phyloP scores from a whole-genome alignment of 176 grass and related monocot genomes.

The Phoenix roebelenii region DNA sequence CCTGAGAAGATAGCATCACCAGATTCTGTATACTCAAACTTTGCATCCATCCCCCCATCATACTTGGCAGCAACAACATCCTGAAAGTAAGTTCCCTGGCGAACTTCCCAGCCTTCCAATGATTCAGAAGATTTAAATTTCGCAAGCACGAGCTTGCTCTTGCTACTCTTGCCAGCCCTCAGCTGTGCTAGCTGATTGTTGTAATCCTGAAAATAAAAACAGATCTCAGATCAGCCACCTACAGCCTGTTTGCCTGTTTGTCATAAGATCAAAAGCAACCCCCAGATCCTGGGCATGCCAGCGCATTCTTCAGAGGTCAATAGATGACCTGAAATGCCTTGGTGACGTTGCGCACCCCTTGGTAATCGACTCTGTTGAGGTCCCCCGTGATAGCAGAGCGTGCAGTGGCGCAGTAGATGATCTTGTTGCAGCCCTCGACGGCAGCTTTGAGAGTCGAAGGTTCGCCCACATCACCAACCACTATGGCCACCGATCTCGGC shows the following conservation, averaged over 20 bases:
- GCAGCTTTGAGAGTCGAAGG: slow-evolving; percentile 50
- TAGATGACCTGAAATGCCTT: slow-evolving; percentile 83
- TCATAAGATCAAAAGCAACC: too few species aligned
- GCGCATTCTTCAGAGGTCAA: background rate
- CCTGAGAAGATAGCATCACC: slow-evolving; percentile 67
- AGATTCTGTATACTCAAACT: slow-evolving; percentile 64
- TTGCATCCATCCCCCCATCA: slow-evolving; percentile 75
- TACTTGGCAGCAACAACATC: slow-evolving; percentile 52
- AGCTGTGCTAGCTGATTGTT: slow-evolving; percentile 84
- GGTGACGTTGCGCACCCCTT: slow-evolving; percentile 73
- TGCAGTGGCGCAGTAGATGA: slow-evolving; percentile 97
- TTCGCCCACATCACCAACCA: slow-evolving; percentile 90
- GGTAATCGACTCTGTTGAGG: slow-evolving; percentile 88
- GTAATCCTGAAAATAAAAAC: slow-evolving; percentile 58
- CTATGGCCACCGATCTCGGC: slow-evolving; percentile 70
- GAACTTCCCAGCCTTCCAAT: slow-evolving; percentile 71
- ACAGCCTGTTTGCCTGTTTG: background rate
- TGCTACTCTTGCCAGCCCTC: slow-evolving; percentile 98
- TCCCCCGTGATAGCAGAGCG: slow-evolving; percentile 87
- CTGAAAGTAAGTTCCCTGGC: slow-evolving; percentile 63
- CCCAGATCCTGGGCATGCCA: too few species aligned
- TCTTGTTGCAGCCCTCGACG: slow-evolving; percentile 77
- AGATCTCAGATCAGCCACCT: background rate
- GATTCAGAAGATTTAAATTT: slow-evolving; percentile 84
- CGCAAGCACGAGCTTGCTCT: slow-evolving; percentile 86